Conservation (phyloP, 2,329 filamentous ascomycete species). For the Epichloe glyceriae region DNA sequence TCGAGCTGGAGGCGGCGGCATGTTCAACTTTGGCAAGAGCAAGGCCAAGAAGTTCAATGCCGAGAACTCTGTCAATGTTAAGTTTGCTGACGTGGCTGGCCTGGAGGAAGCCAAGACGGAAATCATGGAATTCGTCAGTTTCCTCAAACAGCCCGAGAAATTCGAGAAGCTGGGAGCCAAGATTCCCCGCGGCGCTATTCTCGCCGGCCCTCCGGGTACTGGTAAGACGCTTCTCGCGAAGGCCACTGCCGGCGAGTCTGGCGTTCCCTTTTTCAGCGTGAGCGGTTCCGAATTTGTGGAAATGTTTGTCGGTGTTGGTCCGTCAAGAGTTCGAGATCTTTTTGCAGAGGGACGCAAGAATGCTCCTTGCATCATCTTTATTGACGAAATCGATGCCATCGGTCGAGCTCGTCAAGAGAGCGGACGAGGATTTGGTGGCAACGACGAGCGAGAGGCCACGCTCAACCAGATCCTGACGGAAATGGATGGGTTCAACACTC, state of each 20-base stretch:
- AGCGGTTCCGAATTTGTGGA: constrained; percentile 98
- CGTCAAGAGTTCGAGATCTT: constrained; percentile 85
- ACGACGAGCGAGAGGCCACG: constrained; percentile 92
- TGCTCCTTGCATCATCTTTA: constrained; percentile 97
- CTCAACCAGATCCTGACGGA: constrained; percentile 97
- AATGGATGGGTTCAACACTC: constrained; percentile 98
- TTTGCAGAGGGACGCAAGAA: constrained; percentile 93
- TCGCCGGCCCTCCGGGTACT: constrained; percentile 94
- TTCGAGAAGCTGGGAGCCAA: constrained; percentile 94
- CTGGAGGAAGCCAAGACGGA: constrained; percentile 97
- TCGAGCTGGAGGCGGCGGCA: constrained; percentile 54
- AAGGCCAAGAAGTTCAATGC: constrained; percentile 96
- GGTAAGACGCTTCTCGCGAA: constrained; percentile 97
- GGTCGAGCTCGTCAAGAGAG: constrained; percentile 78
- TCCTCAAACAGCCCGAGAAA: constrained; percentile 82
- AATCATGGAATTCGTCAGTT: constrained; percentile 99
- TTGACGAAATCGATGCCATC: constrained; percentile 97
- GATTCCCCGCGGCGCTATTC: constrained; percentile 90
- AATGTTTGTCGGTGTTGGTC: constrained; percentile 98
- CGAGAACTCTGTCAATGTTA: constrained; percentile 90
- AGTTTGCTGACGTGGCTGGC: constrained; percentile 91
- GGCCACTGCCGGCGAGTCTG: constrained; percentile 91
- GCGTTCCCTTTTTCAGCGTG: constrained; percentile 95
- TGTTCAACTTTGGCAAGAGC: constrained; percentile 94
- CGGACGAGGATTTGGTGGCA: constrained; percentile 62